A percentile compares a stretch with the other conserved stretches of the same genome.
These are phyloP conservation scores for Quercus suber DNA, from an alignment of 306 rosid species.

Conservation along the genomic window DNA sequence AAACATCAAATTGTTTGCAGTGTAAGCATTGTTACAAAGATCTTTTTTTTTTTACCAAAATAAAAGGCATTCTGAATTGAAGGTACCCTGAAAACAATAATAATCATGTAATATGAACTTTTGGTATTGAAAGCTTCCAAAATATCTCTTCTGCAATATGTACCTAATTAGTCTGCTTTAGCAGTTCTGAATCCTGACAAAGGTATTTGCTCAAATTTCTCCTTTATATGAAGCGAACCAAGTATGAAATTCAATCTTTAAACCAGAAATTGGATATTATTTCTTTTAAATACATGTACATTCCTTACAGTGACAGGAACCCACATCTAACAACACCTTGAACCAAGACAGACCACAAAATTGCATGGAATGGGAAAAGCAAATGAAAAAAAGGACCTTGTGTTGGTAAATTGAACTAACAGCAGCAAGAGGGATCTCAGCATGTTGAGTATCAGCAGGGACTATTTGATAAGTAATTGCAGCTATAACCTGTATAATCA, in stretches of 20 bases:
- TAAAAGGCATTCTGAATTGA: slow-evolving; percentile 6
- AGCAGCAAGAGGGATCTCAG: slow-evolving; percentile 93
- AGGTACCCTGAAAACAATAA: slow-evolving; percentile 7
- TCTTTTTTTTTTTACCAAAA: not conserved
- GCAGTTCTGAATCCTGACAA: not conserved
- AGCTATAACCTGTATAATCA: slow-evolving; percentile 61
- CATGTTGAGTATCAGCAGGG: slow-evolving; percentile 84
- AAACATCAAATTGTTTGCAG: not conserved
- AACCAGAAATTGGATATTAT: not conserved
- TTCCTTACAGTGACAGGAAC: slow-evolving; percentile 2
- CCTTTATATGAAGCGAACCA: slow-evolving; percentile 7
- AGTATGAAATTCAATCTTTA: slow-evolving; percentile 1
- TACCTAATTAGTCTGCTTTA: not conserved
- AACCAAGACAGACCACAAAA: not conserved
- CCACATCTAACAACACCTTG: not conserved
- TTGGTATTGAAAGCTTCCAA: not conserved
- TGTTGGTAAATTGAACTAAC: slow-evolving; percentile 57
- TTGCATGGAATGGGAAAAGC: not conserved
- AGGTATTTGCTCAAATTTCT: slow-evolving; percentile 1
- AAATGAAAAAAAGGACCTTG: slow-evolving; percentile 48
- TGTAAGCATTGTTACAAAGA: slow-evolving; percentile 1
- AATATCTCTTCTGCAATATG: not conserved
- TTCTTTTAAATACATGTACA: slow-evolving; percentile 1
- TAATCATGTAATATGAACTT: not conserved
- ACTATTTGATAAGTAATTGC: slow-evolving; percentile 84